phyloP scores from a whole-genome alignment of 768 basidiomycete species.

The Lentinula raphanica region DNA sequence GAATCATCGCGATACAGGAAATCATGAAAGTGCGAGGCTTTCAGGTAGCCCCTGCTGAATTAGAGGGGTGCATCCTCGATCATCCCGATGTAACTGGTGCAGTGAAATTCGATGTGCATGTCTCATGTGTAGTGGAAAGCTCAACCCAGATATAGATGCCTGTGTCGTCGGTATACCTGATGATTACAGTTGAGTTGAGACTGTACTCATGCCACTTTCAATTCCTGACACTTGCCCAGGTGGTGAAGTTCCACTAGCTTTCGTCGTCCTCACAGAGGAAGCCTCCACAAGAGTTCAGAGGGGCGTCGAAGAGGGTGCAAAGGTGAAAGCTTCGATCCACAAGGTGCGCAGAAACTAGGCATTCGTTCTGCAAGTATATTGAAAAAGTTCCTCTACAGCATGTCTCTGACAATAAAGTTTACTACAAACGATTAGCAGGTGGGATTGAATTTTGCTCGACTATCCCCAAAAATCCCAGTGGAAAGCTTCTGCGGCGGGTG shows the following conservation, averaged over 20 bases:
- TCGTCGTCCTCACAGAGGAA: slow-evolving; percentile 46
- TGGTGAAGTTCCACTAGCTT: slow-evolving; percentile 70
- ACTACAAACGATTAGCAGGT: slow-evolving; percentile 55
- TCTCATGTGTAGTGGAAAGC: no score
- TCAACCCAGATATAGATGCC: slow-evolving; percentile 27
- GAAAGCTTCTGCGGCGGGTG: slow-evolving; percentile 48
- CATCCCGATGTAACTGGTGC: slow-evolving; percentile 46
- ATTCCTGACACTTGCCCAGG: slow-evolving; percentile 18
- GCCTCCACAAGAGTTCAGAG: slow-evolving; percentile 33
- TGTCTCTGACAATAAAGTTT: slow-evolving; percentile 48
- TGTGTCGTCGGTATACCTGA: slow-evolving; percentile 66
- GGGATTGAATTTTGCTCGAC: slow-evolving; percentile 51
- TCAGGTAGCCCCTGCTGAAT: slow-evolving; percentile 71
- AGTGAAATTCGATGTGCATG: not conserved
- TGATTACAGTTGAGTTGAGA: slow-evolving; percentile 45
- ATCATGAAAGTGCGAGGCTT: slow-evolving; percentile 52
- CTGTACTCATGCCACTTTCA: no score
- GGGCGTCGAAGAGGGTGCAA: slow-evolving; percentile 26
- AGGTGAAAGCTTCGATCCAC: slow-evolving; percentile 40
- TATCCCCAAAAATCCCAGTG: slow-evolving; percentile 63
- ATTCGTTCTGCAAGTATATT: not conserved
- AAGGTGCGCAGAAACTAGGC: slow-evolving; percentile 44
- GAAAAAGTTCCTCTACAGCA: slow-evolving; percentile 27
- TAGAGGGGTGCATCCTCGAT: slow-evolving; percentile 60
- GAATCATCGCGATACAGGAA: slow-evolving; percentile 34